Percentiles rank a stretch among this genome's conserved stretches.
phyloP scores from a whole-genome alignment of 164 flowering plant species.

The Piper betle region DNA sequence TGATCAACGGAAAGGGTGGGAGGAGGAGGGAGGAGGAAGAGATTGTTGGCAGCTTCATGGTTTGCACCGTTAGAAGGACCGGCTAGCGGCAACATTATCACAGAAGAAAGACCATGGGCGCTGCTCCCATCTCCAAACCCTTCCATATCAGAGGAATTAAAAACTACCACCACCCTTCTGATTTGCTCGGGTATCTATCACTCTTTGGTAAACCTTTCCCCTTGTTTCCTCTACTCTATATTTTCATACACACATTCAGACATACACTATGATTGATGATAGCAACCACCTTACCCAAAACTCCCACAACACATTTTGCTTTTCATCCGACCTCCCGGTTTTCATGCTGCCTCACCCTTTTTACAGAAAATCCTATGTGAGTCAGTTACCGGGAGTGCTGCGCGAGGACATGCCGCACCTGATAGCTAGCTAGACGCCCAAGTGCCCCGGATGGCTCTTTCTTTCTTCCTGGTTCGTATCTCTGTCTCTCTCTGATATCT shows the following conservation, averaged over 20 bases:
- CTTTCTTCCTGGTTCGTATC: background rate
- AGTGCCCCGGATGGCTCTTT: background rate
- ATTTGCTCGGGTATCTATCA: background rate
- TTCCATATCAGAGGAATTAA: background rate
- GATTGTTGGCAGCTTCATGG: background rate
- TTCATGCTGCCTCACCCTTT: conserved; percentile 4
- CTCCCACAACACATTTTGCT: background rate
- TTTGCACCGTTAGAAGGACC: background rate
- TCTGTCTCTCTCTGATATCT: background rate
- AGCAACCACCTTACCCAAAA: background rate
- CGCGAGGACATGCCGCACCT: background rate
- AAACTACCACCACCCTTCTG: no score
- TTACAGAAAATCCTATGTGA: conserved; percentile 5
- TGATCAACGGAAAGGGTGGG: background rate
- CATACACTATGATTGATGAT: background rate
- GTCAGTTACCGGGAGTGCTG: conserved; percentile 2
- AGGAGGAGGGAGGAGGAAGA: background rate
- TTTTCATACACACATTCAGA: background rate
- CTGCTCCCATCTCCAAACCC: conserved; percentile 3
- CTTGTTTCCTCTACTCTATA: background rate
- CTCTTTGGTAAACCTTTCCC: background rate
- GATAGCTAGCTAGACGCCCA: background rate
- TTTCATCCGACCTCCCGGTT: conserved; percentile 1
- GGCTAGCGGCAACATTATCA: background rate
- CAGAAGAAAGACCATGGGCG: conserved; percentile 1